Evolutionary conservation across 129 eudicot genomes (phyloP), one percentile per base, ranked within the genome.

Genomic region (Logfia minima): DNA sequence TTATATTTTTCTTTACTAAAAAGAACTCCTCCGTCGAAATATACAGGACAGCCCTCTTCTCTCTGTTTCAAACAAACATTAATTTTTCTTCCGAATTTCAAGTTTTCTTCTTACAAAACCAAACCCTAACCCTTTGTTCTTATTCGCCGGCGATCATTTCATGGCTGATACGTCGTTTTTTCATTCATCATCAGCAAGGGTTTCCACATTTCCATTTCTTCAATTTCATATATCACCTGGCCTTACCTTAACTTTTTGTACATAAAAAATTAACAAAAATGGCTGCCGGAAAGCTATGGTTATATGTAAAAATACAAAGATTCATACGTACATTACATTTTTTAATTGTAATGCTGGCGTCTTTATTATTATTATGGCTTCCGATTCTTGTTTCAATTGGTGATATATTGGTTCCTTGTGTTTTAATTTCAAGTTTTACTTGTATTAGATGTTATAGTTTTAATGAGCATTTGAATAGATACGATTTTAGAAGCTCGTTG

Each of bases 401-500:
- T 52, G 99, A 94, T 79, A 77, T 92, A 0, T 37, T 89, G 85
- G 87, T 91, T 72, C 96, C 97, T 31, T 87, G 84, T 74, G 62
- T 84, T 62, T 77, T 94, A 39, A 82, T 89, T 19, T 83, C 93
- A 72, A 91, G 93, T 85, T 94, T 94, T 67, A 86, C 92, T 22
- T 94, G 98, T 68, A 84, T 94, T 23, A 85, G 79, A 53, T 94
- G 99, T 73, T 86, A 82, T 73, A 80, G 86, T 71, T 83, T 91
- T 55, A 75, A 71, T 58, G 85, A 94, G 51, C 92, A 91, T 82
- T 73, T 91, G 79, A 58, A 70, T 32, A 83, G 92, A 78, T 94
- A 94, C 63, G 87, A 82, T 43, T 94, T 94, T 86, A 86, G 84
- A 86, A 89, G 86, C 75, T 94, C 99, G 13, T 87, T 94, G 83